Percentiles rank a stretch among this genome's conserved stretches.
Conservation (phyloP, 2,329 filamentous ascomycete genomes). For the Mariannaea sp. region DNA sequence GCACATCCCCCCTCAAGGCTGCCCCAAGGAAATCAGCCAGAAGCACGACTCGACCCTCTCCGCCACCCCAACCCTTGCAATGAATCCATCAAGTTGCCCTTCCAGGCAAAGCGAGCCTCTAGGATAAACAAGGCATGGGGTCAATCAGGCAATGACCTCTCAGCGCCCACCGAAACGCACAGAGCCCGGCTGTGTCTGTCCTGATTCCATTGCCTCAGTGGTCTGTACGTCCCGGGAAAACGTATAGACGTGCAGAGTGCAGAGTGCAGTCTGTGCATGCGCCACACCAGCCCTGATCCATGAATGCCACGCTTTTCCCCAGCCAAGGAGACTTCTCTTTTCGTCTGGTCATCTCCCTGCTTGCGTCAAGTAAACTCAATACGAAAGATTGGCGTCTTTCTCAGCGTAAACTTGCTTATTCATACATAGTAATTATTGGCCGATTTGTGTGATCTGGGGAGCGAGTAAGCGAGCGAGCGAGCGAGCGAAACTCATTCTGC, state of each 20-base stretch:
- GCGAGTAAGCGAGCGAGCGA: too few relatives aligned
- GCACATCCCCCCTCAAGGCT: not conserved
- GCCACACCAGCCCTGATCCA: constrained; percentile 8
- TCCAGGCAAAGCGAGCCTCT: constrained; percentile 1
- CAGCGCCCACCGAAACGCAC: not conserved
- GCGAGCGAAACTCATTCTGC: too few relatives aligned
- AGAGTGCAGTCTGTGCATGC: constrained; percentile 14
- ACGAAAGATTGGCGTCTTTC: too few relatives aligned
- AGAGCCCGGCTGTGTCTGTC: not conserved
- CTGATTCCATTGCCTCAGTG: not conserved
- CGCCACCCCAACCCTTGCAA: not conserved
- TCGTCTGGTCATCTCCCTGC: too few relatives aligned
- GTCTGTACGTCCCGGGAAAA: not conserved
- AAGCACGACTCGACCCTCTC: not conserved
- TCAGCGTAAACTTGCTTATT: too few relatives aligned
- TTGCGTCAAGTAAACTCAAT: too few relatives aligned
- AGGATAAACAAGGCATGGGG: not conserved
- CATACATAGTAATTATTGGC: too few relatives aligned
- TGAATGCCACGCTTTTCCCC: too few relatives aligned
- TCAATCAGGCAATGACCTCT: constrained; percentile 3
- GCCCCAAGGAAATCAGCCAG: constrained; percentile 5
- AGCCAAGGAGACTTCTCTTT: too few relatives aligned
- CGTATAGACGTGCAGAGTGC: constrained; percentile 6
- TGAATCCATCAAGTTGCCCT: constrained; percentile 6
- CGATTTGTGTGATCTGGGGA: too few relatives aligned